Percentiles rank a stretch among this genome's conserved stretches.
phyloP scores from a whole-genome alignment of 305 asterid genomes.

The Ajuga reptans region DNA sequence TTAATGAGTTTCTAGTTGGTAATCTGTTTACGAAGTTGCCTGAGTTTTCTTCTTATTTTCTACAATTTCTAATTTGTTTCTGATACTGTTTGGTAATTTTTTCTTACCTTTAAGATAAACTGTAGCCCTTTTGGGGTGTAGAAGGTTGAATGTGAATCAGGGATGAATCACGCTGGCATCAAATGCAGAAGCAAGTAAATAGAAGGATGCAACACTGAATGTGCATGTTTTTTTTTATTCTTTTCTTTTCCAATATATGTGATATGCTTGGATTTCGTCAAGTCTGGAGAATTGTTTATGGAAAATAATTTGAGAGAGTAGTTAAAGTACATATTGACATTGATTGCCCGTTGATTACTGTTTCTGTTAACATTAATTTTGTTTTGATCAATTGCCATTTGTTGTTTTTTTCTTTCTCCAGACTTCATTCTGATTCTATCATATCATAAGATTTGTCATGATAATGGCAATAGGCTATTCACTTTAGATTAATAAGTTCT shows the following conservation, averaged over 20 bases:
- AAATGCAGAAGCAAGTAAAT: neutral
- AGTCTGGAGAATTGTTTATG: neutral
- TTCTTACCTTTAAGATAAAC: too few relatives aligned
- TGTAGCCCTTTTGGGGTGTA: too few relatives aligned
- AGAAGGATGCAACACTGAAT: neutral
- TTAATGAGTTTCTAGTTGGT: neutral
- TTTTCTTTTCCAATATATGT: neutral
- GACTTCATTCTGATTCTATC: constrained; percentile 4
- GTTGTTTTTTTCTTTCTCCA: too few relatives aligned
- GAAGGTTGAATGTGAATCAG: neutral
- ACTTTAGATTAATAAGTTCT: neutral
- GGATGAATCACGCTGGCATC: neutral
- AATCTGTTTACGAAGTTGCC: neutral
- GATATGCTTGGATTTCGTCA: neutral
- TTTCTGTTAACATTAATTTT: neutral
- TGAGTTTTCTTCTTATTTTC: neutral
- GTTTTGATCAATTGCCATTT: neutral
- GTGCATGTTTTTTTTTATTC: neutral
- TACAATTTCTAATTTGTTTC: neutral
- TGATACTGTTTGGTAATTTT: neutral
- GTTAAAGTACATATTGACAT: neutral
- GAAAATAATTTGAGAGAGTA: neutral
- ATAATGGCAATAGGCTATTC: neutral
- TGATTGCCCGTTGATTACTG: neutral
- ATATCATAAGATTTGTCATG: neutral